Evolutionary conservation across 2,329 filamentous ascomycete genomes (phyloP).

Genomic region (Talaromyces pinophilus): DNA sequence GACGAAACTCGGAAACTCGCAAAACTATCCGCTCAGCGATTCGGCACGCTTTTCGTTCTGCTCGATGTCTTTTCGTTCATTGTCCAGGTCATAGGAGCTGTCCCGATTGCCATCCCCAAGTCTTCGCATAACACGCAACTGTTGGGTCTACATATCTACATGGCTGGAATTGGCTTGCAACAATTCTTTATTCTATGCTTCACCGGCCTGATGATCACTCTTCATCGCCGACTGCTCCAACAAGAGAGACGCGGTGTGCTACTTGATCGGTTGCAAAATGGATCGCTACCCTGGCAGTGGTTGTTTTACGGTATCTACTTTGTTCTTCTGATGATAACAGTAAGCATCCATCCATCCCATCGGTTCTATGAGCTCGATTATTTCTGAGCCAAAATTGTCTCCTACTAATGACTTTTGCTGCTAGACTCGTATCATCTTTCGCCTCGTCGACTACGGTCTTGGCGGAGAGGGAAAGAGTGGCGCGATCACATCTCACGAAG

Average conservation of each 20-base stretch:
- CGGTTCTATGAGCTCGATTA: background rate
- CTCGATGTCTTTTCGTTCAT: slow-evolving; percentile 15
- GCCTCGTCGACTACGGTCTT: background rate
- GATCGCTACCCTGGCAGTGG: background rate
- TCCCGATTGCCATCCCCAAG: background rate
- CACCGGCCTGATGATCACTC: background rate
- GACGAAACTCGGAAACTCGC: slow-evolving; percentile 7
- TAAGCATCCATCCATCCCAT: background rate
- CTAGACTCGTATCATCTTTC: background rate
- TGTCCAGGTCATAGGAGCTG: background rate
- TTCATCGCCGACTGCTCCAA: background rate
- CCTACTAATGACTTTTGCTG: background rate
- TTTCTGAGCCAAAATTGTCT: background rate
- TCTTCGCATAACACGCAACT: background rate
- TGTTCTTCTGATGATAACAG: background rate
- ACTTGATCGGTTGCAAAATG: background rate
- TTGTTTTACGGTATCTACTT: background rate
- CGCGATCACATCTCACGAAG: background rate
- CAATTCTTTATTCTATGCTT: background rate
- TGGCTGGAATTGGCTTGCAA: background rate
- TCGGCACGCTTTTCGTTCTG: slow-evolving; percentile 11
- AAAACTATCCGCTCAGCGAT: slow-evolving; percentile 15
- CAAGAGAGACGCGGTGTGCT: background rate
- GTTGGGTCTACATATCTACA: background rate
- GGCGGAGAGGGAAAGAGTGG: background rate